Percentiles rank a stretch among this genome's conserved stretches.
phyloP scores from a whole-genome alignment of 768 basidiomycete species.

The Atractiella rhizophila region DNA sequence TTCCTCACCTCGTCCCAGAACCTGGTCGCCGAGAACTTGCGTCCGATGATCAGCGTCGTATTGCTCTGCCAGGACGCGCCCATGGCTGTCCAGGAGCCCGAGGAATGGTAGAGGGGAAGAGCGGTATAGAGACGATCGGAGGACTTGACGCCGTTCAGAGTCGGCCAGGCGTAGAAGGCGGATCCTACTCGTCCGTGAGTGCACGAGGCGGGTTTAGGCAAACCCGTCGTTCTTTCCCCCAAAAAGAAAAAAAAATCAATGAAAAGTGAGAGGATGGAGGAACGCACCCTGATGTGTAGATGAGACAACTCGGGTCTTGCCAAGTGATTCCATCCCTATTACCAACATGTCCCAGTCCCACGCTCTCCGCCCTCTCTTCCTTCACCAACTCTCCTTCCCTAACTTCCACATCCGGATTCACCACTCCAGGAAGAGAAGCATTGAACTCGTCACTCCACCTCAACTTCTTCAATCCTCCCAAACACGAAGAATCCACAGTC shows the following conservation, averaged over 20 bases:
- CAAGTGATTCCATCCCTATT: conserved; percentile 7
- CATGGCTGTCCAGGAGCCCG: conserved; percentile 4
- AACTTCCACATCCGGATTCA: background rate
- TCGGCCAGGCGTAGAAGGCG: conserved; percentile 2
- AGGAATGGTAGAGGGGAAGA: conserved; percentile 12
- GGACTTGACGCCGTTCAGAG: conserved; percentile 3
- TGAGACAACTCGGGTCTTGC: conserved; percentile 6
- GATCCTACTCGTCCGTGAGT: background rate
- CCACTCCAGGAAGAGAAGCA: background rate
- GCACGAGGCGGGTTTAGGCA: conserved; percentile 1
- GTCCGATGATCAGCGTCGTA: conserved; percentile 9
- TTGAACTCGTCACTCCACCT: conserved; percentile 4
- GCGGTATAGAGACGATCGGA: conserved; percentile 10
- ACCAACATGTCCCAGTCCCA: conserved; percentile 2
- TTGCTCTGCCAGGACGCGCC: conserved; percentile 6
- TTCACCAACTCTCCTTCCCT: conserved; percentile 1
- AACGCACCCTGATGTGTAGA: conserved; percentile 9
- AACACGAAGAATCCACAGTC: background rate
- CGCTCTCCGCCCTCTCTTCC: background rate
- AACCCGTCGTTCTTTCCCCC: conserved; percentile 2
- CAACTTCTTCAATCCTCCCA: background rate
- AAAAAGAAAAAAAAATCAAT: background rate
- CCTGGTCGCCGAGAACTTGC: conserved; percentile 7
- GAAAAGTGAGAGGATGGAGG: background rate
- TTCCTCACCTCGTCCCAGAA: conserved; percentile 11